Conservation (phyloP, 164 flowering plant species). For the Litsea cubeba region DNA sequence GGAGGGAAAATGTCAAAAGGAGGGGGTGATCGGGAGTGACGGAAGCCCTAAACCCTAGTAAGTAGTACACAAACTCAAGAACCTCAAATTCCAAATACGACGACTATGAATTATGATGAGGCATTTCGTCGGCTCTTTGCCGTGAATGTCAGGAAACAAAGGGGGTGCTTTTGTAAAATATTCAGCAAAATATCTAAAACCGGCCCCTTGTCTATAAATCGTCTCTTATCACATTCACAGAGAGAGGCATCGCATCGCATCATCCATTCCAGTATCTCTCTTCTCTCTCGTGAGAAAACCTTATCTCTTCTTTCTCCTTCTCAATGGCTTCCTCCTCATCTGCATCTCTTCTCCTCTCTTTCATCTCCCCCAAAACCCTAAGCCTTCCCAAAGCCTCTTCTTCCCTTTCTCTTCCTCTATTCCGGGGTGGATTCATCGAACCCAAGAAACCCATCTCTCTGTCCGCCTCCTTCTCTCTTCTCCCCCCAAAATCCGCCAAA, state of each 20-base stretch:
- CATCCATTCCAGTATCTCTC: not conserved
- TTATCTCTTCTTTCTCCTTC: not conserved
- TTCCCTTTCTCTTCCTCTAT: conserved; percentile 7
- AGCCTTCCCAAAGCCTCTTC: conserved; percentile 19
- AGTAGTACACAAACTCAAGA: no score
- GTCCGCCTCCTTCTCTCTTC: conserved; percentile 21
- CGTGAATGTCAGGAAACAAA: no score
- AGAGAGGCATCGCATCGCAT: no score
- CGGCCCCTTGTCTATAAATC: no score
- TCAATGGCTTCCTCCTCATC: conserved; percentile 20
- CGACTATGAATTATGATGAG: no score
- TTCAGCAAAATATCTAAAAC: no score
- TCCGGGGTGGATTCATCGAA: conserved; percentile 5
- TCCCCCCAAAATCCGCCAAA: conserved; percentile 1
- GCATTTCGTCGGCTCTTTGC: no score
- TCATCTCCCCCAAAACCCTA: conserved; percentile 42
- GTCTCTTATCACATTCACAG: not conserved
- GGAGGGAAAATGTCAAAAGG: no score
- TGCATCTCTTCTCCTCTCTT: conserved; percentile 39
- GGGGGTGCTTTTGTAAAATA: no score
- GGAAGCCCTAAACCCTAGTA: no score
- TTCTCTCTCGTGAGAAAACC: not conserved
- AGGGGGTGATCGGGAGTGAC: no score
- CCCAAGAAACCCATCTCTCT: conserved; percentile 14
- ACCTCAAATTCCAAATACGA: no score